A percentile compares a stretch with the other conserved stretches of the same genome.
These are phyloP conservation scores for Plasmodium adleri DNA, from an alignment of 169 alveolate species.

Conservation along the genomic window DNA sequence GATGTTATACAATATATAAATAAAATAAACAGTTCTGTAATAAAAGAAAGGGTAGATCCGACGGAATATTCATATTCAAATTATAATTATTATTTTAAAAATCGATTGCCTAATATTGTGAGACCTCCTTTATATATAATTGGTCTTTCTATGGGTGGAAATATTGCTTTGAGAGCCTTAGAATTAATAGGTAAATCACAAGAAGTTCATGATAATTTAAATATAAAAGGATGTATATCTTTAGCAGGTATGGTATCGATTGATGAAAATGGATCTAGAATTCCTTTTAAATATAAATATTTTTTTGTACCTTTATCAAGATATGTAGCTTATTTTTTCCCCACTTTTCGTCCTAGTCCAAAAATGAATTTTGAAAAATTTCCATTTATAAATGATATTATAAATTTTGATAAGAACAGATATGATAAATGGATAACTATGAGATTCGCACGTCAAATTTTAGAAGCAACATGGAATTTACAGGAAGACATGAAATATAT, in stretches of 20 bases:
- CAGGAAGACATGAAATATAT: conserved; percentile 8
- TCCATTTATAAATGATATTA: neutral
- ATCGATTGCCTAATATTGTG: neutral
- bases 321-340: conserved; percentile 5
- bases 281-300: conserved; percentile 7
- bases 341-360: conserved; percentile 3
- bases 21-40: conserved; percentile 28
- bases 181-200: conserved; percentile 11
- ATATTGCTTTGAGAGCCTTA: conserved; percentile 73
- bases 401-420: conserved; percentile 70
- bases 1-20: conserved; percentile 80
- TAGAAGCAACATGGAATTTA: conserved; percentile 70
- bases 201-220: conserved; percentile 10
- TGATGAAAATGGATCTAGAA: conserved; percentile 10
- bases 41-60: neutral
- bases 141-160: conserved; percentile 84
- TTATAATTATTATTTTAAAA: neutral
- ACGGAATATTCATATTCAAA: neutral
- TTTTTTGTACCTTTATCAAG: conserved; percentile 16
- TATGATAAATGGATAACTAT: conserved; percentile 23
- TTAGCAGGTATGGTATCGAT: conserved; percentile 79
- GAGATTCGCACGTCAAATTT: conserved; percentile 31
- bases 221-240: conserved; percentile 78
- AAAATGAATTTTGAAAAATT: conserved; percentile 7
- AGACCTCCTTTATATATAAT: conserved; percentile 60